Evolutionary conservation across 2,329 filamentous ascomycete genomes (phyloP).

Genomic region (Verticillium tricorpus): DNA sequence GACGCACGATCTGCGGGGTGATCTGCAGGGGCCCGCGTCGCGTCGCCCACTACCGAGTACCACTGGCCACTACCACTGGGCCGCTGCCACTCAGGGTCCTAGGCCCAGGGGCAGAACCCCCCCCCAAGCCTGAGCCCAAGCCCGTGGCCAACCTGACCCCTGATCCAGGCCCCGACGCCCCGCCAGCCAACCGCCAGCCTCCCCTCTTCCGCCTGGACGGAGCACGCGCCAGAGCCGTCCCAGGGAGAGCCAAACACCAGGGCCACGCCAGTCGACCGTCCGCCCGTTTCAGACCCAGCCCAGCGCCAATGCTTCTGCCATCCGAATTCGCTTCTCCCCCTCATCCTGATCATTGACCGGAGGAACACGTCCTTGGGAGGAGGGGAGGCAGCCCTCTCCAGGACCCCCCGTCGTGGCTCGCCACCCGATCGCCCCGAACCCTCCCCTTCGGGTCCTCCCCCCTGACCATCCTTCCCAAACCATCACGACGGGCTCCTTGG

Average conservation of each 20-base stretch:
- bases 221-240: neutral
- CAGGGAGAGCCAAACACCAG: neutral
- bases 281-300: neutral
- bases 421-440: neutral
- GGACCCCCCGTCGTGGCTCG: neutral
- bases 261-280: neutral
- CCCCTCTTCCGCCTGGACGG: too few relatives aligned
- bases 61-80: too few relatives aligned
- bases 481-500: neutral
- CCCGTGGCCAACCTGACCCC: neutral
- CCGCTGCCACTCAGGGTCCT: too few relatives aligned
- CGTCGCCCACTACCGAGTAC: neutral
- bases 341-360: neutral
- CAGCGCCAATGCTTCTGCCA: neutral
- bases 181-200: neutral
- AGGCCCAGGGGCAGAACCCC: too few relatives aligned
- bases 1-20: neutral
- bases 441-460: neutral
- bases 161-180: neutral
- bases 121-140: too few relatives aligned
- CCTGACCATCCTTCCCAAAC: neutral
- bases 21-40: neutral
- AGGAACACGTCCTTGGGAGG: too few relatives aligned
- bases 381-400: too few relatives aligned
- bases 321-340: neutral